A percentile compares a stretch with the other conserved stretches of the same genome.
Conservation (phyloP, 2,329 filamentous ascomycete genomes). For the Tolypocladium album region DNA sequence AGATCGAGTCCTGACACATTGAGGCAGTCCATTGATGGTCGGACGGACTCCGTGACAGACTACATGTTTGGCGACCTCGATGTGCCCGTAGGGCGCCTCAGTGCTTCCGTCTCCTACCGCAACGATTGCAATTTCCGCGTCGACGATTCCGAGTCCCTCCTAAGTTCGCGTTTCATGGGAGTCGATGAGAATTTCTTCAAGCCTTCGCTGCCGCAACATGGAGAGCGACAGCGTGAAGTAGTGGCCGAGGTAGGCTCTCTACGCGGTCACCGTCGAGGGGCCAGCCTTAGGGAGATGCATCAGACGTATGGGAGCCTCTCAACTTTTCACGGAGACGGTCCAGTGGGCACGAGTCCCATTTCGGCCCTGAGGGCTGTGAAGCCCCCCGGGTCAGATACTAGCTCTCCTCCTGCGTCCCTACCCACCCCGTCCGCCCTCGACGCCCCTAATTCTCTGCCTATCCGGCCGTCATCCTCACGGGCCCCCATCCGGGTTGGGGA, state of each 20-base stretch:
- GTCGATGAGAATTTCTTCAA: constrained; percentile 80
- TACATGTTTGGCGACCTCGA: constrained; percentile 78
- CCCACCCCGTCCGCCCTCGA: constrained; percentile 34
- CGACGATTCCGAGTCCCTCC: constrained; percentile 78
- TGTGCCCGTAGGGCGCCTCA: constrained; percentile 75
- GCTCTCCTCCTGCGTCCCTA: constrained; percentile 44
- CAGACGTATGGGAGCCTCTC: constrained; percentile 85
- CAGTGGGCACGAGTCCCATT: constrained; percentile 73
- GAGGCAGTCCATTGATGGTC: constrained; percentile 24
- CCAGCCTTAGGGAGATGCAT: constrained; percentile 47
- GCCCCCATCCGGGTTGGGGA: constrained; percentile 37
- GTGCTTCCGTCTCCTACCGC: constrained; percentile 72
- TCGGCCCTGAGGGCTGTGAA: constrained; percentile 67
- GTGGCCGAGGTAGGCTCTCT: constrained; percentile 61
- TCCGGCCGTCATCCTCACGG: constrained; percentile 21
- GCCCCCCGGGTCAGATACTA: constrained; percentile 48
- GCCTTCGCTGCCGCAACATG: constrained; percentile 57
- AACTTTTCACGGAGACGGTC: constrained; percentile 75
- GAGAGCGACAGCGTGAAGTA: constrained; percentile 23
- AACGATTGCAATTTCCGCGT: constrained; percentile 84
- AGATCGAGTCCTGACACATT: constrained; percentile 56
- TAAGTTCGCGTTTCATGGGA: constrained; percentile 90
- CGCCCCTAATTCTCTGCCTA: constrained; percentile 43
- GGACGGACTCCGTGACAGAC: constrained; percentile 45
- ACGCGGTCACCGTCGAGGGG: constrained; percentile 46